Percentiles rank a stretch among this genome's conserved stretches.
phyloP scores from a whole-genome alignment of 2,329 filamentous ascomycete species.

The Neurospora crassa region DNA sequence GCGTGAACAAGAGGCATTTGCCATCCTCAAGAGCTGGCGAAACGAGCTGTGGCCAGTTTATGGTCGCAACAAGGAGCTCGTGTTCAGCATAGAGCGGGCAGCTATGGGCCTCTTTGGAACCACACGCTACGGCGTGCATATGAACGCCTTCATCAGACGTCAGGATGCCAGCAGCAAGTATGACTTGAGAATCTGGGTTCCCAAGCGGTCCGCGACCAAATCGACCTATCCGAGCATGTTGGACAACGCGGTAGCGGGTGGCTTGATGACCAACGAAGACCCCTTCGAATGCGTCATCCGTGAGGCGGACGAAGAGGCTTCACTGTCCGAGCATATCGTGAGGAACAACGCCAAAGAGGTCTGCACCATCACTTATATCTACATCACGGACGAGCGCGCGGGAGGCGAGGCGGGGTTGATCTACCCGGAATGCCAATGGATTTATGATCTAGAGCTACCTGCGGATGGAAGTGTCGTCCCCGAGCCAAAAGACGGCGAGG shows the following conservation, averaged over 20 bases:
- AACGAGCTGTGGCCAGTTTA: slow-evolving; percentile 76
- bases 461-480: slow-evolving; percentile 50
- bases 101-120: slow-evolving; percentile 67
- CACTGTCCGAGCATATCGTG: slow-evolving; percentile 61
- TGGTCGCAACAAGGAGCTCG: slow-evolving; percentile 47
- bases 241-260: slow-evolving; percentile 86
- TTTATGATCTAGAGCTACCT: slow-evolving; percentile 79
- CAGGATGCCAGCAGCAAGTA: slow-evolving; percentile 30
- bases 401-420: slow-evolving; percentile 74
- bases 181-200: slow-evolving; percentile 75
- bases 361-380: slow-evolving; percentile 76
- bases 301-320: slow-evolving; percentile 85
- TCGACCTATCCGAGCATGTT: slow-evolving; percentile 86
- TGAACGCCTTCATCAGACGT: slow-evolving; percentile 59
- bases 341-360: slow-evolving; percentile 45
- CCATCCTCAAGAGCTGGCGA: slow-evolving; percentile 68
- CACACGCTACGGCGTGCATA: slow-evolving; percentile 70
- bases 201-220: slow-evolving; percentile 65
- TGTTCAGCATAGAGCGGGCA: slow-evolving; percentile 70
- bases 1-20: slow-evolving; percentile 61
- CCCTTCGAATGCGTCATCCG: slow-evolving; percentile 76
- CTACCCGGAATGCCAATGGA: slow-evolving; percentile 85
- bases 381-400: slow-evolving; percentile 64
- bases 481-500: slow-evolving; percentile 77
- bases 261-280: slow-evolving; percentile 70